phyloP scores from a whole-genome alignment of 805 yeast genomes.

The Debaryomyces tyrocola region DNA sequence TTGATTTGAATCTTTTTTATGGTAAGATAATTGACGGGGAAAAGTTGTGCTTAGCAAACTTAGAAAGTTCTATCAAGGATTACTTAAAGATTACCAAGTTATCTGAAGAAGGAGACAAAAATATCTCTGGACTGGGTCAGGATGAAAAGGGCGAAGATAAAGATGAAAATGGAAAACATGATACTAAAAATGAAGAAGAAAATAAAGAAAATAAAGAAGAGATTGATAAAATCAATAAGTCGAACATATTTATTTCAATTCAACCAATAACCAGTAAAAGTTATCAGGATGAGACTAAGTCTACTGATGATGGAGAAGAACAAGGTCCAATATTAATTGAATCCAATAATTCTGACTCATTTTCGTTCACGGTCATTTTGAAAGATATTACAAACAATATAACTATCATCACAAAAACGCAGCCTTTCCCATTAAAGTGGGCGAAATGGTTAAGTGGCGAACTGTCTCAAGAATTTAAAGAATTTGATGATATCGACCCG shows the following conservation, averaged over 20 bases:
- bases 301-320: slow-evolving; percentile 11
- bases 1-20: slow-evolving; percentile 65
- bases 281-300: slow-evolving; percentile 25
- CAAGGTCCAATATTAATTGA: slow-evolving; percentile 42
- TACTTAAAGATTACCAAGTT: slow-evolving; percentile 28
- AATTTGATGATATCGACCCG: slow-evolving; percentile 35
- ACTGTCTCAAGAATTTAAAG: slow-evolving; percentile 17
- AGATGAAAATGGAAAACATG: slow-evolving; percentile 15
- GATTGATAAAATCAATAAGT: slow-evolving; percentile 31
- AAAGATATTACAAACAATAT: slow-evolving; percentile 79
- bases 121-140: slow-evolving; percentile 16
- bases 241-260: slow-evolving; percentile 70
- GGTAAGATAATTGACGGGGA: slow-evolving; percentile 85
- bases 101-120: slow-evolving; percentile 18
- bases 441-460: slow-evolving; percentile 81
- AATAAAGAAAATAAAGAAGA: slow-evolving; percentile 8
- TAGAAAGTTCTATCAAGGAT: slow-evolving; percentile 68
- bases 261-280: slow-evolving; percentile 54
- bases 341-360: slow-evolving; percentile 51
- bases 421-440: slow-evolving; percentile 90
- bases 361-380: slow-evolving; percentile 73
- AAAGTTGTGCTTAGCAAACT: slow-evolving; percentile 82
- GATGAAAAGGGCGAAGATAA: slow-evolving; percentile 12
- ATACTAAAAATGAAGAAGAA: slow-evolving; percentile 14
- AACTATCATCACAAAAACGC: slow-evolving; percentile 74